Percentiles rank a stretch among this genome's conserved stretches.
phyloP scores from a whole-genome alignment of 352 stramenopile species.

The Phytophthora pisi region DNA sequence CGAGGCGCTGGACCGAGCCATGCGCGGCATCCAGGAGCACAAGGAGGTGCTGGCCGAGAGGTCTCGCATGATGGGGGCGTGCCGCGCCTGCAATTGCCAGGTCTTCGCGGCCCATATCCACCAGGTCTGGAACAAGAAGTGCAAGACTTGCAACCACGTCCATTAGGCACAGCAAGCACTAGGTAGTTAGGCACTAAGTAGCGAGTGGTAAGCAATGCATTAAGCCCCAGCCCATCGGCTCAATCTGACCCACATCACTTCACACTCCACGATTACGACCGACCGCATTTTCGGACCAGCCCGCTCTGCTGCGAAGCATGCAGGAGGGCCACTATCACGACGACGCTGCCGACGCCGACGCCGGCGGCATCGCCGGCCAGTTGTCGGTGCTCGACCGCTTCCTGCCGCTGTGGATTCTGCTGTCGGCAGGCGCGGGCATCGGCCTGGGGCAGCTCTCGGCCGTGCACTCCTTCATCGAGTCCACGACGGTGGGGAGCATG shows the following conservation, averaged over 20 bases:
- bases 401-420: constrained; percentile 67
- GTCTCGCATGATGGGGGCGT: constrained; percentile 51
- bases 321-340: constrained; percentile 3
- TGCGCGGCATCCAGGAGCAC: constrained; percentile 48
- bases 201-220: neutral
- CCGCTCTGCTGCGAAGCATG: neutral
- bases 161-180: constrained; percentile 33
- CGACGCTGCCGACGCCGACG: neutral
- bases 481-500: constrained; percentile 51
- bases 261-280: neutral
- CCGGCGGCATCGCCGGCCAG: neutral
- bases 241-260: neutral
- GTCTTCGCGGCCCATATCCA: constrained; percentile 49
- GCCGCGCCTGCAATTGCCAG: constrained; percentile 47
- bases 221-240: neutral
- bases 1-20: constrained; percentile 55
- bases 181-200: neutral
- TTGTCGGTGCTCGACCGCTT: constrained; percentile 48
- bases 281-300: too few species aligned
- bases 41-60: constrained; percentile 39
- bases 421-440: constrained; percentile 46
- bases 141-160: constrained; percentile 61
- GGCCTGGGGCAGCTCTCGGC: constrained; percentile 47
- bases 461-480: constrained; percentile 50
- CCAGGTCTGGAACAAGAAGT: constrained; percentile 72